Evolutionary conservation across 2,329 filamentous ascomycete species (phyloP).

Genomic region (Hymenoscyphus salicellus): DNA sequence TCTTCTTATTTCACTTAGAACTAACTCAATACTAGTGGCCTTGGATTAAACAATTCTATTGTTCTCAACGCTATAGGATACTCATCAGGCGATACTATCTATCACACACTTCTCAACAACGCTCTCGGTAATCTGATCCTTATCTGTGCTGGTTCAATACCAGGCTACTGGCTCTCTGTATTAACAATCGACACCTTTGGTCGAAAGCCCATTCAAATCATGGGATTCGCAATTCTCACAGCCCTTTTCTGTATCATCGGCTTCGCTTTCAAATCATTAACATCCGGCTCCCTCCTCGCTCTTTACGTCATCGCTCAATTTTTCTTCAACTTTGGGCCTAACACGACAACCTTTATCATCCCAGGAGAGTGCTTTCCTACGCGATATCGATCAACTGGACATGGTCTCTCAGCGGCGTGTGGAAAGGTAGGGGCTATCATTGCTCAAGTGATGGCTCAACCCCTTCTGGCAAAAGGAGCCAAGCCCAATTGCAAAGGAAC

Average conservation of each 20-base stretch:
- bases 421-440: conserved; percentile 68
- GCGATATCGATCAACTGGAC: conserved; percentile 58
- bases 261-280: conserved; percentile 53
- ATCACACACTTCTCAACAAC: conserved; percentile 66
- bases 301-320: conserved; percentile 63
- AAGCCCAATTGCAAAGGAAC: conserved; percentile 48
- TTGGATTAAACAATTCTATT: conserved; percentile 72
- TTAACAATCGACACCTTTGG: conserved; percentile 71
- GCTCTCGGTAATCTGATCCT: conserved; percentile 76
- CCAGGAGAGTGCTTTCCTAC: conserved; percentile 65
- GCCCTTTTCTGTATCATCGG: conserved; percentile 61
- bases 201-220: conserved; percentile 70
- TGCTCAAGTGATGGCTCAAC: conserved; percentile 65
- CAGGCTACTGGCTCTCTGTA: conserved; percentile 77
- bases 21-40: conserved; percentile 40
- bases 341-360: conserved; percentile 64
- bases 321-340: conserved; percentile 65
- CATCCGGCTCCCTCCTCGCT: conserved; percentile 50
- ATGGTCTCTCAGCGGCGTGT: conserved; percentile 63
- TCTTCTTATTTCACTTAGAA: not conserved
- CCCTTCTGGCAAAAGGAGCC: conserved; percentile 57
- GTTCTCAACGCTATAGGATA: conserved; percentile 73
- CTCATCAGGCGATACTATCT: conserved; percentile 59
- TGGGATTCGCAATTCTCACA: conserved; percentile 60
- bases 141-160: conserved; percentile 72